Base-by-base conservation (phyloP, 2,329 filamentous ascomycete species). In the Arthroderma sp. region DNA sequence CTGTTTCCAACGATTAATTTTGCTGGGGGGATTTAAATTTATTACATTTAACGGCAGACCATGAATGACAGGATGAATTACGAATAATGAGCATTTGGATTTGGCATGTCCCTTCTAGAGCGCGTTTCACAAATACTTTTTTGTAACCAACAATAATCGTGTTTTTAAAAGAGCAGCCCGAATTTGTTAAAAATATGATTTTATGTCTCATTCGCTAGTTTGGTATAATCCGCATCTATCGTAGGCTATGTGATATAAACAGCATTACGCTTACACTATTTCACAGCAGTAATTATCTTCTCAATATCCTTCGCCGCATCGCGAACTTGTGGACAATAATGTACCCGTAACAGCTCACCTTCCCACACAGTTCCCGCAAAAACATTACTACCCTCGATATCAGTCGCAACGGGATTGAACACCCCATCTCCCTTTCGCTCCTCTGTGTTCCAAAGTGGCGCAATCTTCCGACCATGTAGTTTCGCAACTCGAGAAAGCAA, bases 341-440 rank as follows among this genome's bases (percentile, higher is more conserved):
- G 91, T 53, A 76, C 74, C 58, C 81, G 73, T 55, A 98, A 61
- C 47, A 98, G 60, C 67, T 96, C 91, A 0, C 85, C 87, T 61
- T 96, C 91, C 91, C 89, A 98, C 0, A 93, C 74, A 0, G 86
- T 95, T 4, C 80, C 78, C 0, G 88, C 84, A 63, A 91, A 94
- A 1, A 89, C 87, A 65, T 96, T 96, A 53, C 82, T 88, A 5
- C 77, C 80, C 63, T 95, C 89, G 3, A 93, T 75, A 51, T 81
- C 84, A 29, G 74, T 73, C 38, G 79, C 78, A 37, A 81, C 62
- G 1, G 86, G 73, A 62, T 88, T 83, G 57, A 85, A 96, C 1
- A 81, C 77, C 2, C 91, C 91, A 60, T 96, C 89, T 5, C 89
- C 89, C 60, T 85, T 83, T 41, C 89, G 74, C 68, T 96, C 91